phyloP scores from a whole-genome alignment of 169 alveolate species.

The Babesia ovis region DNA sequence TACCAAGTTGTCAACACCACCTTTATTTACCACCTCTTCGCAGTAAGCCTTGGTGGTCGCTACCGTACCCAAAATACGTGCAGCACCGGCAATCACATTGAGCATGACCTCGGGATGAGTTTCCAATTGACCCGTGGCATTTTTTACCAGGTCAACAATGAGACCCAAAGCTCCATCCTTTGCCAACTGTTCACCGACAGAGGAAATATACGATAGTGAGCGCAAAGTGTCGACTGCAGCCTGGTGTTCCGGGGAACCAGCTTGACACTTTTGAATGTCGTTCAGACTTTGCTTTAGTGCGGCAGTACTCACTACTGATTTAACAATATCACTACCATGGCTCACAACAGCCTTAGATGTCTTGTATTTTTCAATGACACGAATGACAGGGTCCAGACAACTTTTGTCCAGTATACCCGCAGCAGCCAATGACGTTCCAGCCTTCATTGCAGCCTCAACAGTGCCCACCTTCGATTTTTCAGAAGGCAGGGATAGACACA shows the following conservation, averaged over 20 bases:
- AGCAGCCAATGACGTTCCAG: constrained; percentile 12
- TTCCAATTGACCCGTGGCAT: constrained; percentile 80
- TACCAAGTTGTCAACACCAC: constrained; percentile 86
- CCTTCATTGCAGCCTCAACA: constrained; percentile 48
- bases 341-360: constrained; percentile 71
- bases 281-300: constrained; percentile 82
- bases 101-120: constrained; percentile 80
- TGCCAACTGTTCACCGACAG: constrained; percentile 87
- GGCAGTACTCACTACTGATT: constrained; percentile 85
- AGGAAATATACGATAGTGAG: constrained; percentile 88
- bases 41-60: constrained; percentile 85
- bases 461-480: constrained; percentile 3
- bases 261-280: constrained; percentile 79
- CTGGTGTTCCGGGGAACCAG: constrained; percentile 86
- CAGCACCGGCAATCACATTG: constrained; percentile 83
- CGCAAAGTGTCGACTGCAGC: constrained; percentile 86
- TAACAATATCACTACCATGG: constrained; percentile 87
- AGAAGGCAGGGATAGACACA: constrained; percentile 29
- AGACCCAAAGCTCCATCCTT: constrained; percentile 87
- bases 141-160: constrained; percentile 83
- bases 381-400: constrained; percentile 44
- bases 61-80: constrained; percentile 84
- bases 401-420: constrained; percentile 35
- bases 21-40: constrained; percentile 79
- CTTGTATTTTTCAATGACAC: constrained; percentile 72